Base-by-base conservation (phyloP, 228 moss, liverwort and hornwort genomes). In the Sphagnum fallax region DNA sequence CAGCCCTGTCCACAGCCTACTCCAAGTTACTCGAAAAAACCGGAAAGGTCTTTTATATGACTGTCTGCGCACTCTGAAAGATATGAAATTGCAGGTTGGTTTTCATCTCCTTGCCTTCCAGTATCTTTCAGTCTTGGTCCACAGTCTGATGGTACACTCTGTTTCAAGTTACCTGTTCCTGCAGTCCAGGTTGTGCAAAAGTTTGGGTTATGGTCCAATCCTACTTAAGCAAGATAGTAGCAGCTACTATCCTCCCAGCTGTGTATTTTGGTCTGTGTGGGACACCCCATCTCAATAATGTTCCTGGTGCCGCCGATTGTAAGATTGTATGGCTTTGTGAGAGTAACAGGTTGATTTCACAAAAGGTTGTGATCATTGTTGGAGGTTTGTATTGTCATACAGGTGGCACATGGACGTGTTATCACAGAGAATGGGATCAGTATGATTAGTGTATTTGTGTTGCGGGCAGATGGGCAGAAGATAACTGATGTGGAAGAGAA, bases 41-140 rank as follows among this genome's bases (percentile, higher is more conserved):
- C 76, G 88, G 55, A 90, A 90, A 70, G 85, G 90, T 53, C 74
- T 90, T 69, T 68, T 90, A 51, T 90, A 88, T 53, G 88, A 90
- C 73, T 83, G 83, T 70, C 77, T 88, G 65, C 85, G 88, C 0
- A 81, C 85, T 47, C 65, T 90, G 52, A 85, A 85, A 50, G 83
- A 90, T 16, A 78, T 81, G 1, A 78, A 85, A 63, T 71, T 83
- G 53, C 81, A 90, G 88, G 90, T 90, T 16, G 8, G 65, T 8
- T 12, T 55, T 8, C 55, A 8, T 8, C 8, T 12, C 12, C 12
- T 55, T 55, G 55, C 55, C 55, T 8, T 55, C 55, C 55, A 55
- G 8, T 55, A 8, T 12, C 55, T 55, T 55, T 55, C 55, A 55
- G 8, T 55, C 12, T 55, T 12, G 8, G 55, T 55, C 55, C 1